Base-by-base conservation (phyloP, 2,329 filamentous ascomycete genomes). In the Epichloe gansuensis region DNA sequence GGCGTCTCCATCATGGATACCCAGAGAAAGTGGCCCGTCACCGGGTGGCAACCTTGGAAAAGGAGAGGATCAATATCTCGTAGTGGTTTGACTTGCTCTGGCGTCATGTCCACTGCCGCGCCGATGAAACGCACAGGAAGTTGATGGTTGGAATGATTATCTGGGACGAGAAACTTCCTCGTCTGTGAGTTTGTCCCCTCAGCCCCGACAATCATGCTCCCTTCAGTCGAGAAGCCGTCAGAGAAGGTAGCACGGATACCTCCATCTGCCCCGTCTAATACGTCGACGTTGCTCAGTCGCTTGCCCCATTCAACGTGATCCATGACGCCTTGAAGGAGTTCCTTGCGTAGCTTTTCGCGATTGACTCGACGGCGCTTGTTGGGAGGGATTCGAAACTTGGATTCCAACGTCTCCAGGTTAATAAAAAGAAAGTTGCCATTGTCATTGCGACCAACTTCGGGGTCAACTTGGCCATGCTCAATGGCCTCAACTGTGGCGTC, bases 41-140 rank as follows among this genome's bases (percentile, higher is more conserved):
- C 63, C 0, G 77, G 75, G 59, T 81, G 74, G 11, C 72, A 68
- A 3, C 74, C 77, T 54, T 79, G 75, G 59, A 81, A 77, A 25
- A 80, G 72, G 42, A 75, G 69, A 0, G 76, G 76, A 54, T 81
- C 76, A 28, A 80, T 69, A 1, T 64, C 66, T n/a, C 70, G 66
- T 7, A 76, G 63, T 6, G 67, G 58, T 64, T 60, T 56, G 67
- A 59, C 63, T 66, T 69, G 58, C 56, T 67, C 62, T 23, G 67
- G 62, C 1, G 65, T 69, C 54, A 75, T 62, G 48, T 68, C 60
- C 1, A 69, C 59, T 4, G 66, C 63, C 2, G 65, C 65, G 5
- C 71, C 72, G 21, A 71, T 57, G 48, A 74, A 58, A 21, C 65
- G 65, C 12, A 70, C 63, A 0, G 70, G 67, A 2, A 75, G 60